Base-by-base conservation (phyloP, 2,329 filamentous ascomycete species). In the Colletotrichum horii region DNA sequence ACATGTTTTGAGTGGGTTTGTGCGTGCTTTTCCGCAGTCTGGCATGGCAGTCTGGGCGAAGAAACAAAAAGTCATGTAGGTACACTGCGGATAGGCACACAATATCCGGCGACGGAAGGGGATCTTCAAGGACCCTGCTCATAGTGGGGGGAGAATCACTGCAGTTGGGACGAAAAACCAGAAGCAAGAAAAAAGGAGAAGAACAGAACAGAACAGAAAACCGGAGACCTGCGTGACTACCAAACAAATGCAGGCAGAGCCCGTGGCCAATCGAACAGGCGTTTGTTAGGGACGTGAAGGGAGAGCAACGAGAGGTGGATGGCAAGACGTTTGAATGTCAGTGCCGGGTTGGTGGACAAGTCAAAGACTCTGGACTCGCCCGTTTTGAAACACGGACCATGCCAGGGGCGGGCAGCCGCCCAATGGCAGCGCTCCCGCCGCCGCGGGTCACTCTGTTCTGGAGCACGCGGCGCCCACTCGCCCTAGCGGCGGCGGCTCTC, bases 371-470 rank as follows among this genome's bases (percentile, higher is more conserved):
- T 62, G 60, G 58, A 68, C 66, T 68, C 66, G 66, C 66, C 55
- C 73, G 52, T 66, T 75, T 67, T 61, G 74, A 75, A 75, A 75
- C 74, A 69, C 70, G 64, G 74, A 48, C 70, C 74, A 73, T 74
- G 74, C 58, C 74, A 73, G 64, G 64, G 67, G 43, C 43, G 70
- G 62, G 22, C 61, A 64, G 56, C 28, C 56, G 73, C 36, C 73
- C 73, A 75, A 75, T 75, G 69, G 70, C 60, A 43, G 58, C 38
- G 22, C 43, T 72, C 56, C 73, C 73, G 73, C 58, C 38, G 48
- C 30, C 38, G 64, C 64, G 72, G 73, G 73, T 32, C 70, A 48
- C 24, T 48, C 36, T 32, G 36, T 36, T 69, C 74, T 73, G 74
- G 74, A 74, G 74, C 74, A 75, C 70, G 74, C 70, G 74, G 58